Percentiles rank a stretch among this genome's conserved stretches.
phyloP scores from a whole-genome alignment of 345 rosid species.

The Populus nigra region DNA sequence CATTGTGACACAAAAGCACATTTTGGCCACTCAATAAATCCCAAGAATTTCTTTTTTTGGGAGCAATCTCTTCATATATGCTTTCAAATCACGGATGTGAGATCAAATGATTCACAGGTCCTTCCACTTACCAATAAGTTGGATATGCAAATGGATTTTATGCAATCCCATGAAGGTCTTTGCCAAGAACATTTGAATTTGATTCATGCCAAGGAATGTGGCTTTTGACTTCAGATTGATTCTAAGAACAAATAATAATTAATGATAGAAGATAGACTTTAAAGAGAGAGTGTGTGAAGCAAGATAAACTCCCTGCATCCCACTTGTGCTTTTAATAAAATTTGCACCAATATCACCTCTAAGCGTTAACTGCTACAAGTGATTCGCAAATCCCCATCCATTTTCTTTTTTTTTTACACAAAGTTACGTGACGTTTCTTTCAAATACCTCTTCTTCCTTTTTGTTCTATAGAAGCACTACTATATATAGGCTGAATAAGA shows the following conservation, averaged over 20 bases:
- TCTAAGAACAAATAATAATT: neutral
- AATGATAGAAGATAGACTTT: neutral
- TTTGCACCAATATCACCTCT: neutral
- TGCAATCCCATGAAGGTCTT: neutral
- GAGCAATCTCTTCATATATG: neutral
- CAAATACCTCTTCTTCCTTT: too few species aligned
- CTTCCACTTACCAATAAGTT: neutral
- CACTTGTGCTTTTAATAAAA: constrained; percentile 20
- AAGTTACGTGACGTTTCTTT: constrained; percentile 17
- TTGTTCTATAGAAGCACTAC: neutral
- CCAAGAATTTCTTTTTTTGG: neutral
- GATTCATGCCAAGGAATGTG: constrained; percentile 16
- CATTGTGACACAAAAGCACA: constrained; percentile 8
- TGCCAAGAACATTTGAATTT: constrained; percentile 19
- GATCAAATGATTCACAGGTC: neutral
- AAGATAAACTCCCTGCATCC: constrained; percentile 11
- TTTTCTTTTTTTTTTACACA: constrained; percentile 12
- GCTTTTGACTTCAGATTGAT: constrained; percentile 22
- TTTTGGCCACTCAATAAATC: constrained; percentile 20
- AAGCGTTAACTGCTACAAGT: constrained; percentile 24
- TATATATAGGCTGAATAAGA: neutral
- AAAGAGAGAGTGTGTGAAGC: neutral
- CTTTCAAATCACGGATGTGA: constrained; percentile 5
- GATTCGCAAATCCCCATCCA: constrained; percentile 19
- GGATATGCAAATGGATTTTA: constrained; percentile 6